These are phyloP conservation scores for Pleurotus giganteus DNA, from an alignment of 768 basidiomycete species.

Conservation along the genomic window DNA sequence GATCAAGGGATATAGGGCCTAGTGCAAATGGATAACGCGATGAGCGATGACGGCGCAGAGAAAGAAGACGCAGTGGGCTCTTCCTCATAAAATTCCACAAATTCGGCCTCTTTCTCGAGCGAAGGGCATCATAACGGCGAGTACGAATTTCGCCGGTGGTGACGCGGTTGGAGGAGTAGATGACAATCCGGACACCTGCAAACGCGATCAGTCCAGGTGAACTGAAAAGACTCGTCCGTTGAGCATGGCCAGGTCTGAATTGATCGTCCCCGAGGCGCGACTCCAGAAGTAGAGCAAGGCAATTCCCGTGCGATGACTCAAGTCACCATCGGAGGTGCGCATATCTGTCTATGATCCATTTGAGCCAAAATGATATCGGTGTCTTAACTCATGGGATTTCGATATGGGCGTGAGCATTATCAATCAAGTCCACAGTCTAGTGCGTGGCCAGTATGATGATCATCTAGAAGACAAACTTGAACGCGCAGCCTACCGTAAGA, in stretches of 20 bases:
- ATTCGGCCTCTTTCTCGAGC: slow-evolving; percentile 21
- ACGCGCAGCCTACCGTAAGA: neutral
- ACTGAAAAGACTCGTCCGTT: neutral
- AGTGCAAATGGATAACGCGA: no score
- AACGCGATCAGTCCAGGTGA: neutral
- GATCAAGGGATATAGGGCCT: no score
- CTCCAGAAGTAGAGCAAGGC: neutral
- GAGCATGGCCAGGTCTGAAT: neutral
- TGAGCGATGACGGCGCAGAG: no score
- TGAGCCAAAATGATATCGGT: neutral
- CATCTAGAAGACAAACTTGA: slow-evolving; percentile 2
- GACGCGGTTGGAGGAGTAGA: neutral
- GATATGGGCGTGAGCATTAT: neutral
- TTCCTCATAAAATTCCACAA: slow-evolving; percentile 29
- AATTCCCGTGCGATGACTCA: neutral
- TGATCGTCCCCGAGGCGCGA: neutral
- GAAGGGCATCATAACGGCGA: slow-evolving; percentile 15
- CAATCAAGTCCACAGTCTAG: neutral
- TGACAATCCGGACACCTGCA: neutral
- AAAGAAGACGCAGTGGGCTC: no score
- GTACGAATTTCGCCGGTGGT: slow-evolving; percentile 16
- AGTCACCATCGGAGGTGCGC: neutral
- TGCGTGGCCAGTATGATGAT: neutral
- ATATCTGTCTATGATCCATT: neutral
- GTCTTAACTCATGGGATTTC: neutral